A percentile compares a stretch with the other conserved stretches of the same genome.
phyloP scores from a whole-genome alignment of 78 protist species.

The Dictyostelium brefeldianum region DNA sequence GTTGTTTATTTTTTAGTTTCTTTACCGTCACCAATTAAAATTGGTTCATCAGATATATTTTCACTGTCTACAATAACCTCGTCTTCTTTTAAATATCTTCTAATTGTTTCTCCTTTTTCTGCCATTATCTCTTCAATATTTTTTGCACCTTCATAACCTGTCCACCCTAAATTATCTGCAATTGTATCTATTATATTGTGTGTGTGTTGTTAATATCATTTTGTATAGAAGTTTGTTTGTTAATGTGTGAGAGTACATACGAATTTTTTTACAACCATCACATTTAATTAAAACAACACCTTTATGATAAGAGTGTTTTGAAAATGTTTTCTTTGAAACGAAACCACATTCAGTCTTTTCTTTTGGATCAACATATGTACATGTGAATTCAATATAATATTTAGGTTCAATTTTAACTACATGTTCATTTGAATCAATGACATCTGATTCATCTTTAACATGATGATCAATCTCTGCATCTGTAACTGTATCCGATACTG shows the following conservation, averaged over 20 bases:
- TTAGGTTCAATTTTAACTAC: slow-evolving; percentile 45
- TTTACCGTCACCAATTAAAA: slow-evolving; percentile 5
- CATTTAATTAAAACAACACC: slow-evolving; percentile 70
- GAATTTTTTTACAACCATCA: slow-evolving; percentile 71
- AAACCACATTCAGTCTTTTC: slow-evolving; percentile 61
- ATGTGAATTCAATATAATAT: slow-evolving; percentile 72
- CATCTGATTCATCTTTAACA: background rate
- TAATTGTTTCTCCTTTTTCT: slow-evolving; percentile 43
- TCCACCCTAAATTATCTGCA: slow-evolving; percentile 76
- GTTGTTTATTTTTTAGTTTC: slow-evolving; percentile 15
- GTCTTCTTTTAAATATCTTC: slow-evolving; percentile 42
- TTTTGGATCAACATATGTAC: slow-evolving; percentile 44
- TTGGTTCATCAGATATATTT: background rate
- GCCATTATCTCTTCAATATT: slow-evolving; percentile 70
- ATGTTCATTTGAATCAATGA: too few species aligned
- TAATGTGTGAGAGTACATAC: slow-evolving; percentile 37
- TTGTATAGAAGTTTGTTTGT: too few species aligned
- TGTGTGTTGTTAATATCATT: background rate
- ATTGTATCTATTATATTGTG: slow-evolving; percentile 17
- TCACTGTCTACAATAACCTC: slow-evolving; percentile 23
- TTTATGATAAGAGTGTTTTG: slow-evolving; percentile 77
- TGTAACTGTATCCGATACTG: slow-evolving; percentile 14
- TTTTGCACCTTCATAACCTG: slow-evolving; percentile 56
- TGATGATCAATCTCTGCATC: slow-evolving; percentile 59
- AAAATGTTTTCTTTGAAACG: slow-evolving; percentile 63